phyloP scores from a whole-genome alignment of 768 basidiomycete species.

The Dioszegia crocea region DNA sequence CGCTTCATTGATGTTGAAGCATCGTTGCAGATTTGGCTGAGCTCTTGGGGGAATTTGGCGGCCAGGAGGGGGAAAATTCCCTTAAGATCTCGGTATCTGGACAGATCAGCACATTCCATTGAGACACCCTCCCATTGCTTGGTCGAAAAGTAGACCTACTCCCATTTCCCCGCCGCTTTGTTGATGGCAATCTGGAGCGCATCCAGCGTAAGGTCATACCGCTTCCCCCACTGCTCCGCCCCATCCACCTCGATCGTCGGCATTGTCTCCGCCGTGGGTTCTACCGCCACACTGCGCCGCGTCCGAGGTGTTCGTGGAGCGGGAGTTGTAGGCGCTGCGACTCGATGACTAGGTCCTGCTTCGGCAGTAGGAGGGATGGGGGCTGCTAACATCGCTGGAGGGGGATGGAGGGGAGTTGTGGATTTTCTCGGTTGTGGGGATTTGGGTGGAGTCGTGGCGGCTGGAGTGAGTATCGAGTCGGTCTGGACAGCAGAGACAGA shows the following conservation, averaged over 20 bases:
- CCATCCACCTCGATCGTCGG: conserved; percentile 4
- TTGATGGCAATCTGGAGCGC: conserved; percentile 40
- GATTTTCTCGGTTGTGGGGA: background rate
- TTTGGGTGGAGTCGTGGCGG: background rate
- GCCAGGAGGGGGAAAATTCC: conserved; percentile 28
- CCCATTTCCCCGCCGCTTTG: conserved; percentile 45
- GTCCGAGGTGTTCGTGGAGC: conserved; percentile 15
- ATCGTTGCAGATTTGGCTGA: conserved; percentile 27
- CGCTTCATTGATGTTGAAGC: conserved; percentile 24
- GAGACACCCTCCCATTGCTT: too few relatives aligned
- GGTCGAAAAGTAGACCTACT: conserved; percentile 25
- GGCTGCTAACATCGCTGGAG: background rate
- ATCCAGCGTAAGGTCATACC: conserved; percentile 34
- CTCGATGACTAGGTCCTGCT: conserved; percentile 7
- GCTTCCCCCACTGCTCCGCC: conserved; percentile 28
- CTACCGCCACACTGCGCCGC: background rate
- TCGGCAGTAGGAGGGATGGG: background rate
- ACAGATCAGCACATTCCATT: conserved; percentile 9
- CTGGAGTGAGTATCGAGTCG: background rate
- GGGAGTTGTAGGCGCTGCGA: background rate
- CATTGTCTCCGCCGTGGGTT: conserved; percentile 7
- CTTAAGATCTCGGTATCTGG: conserved; percentile 29
- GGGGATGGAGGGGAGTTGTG: background rate
- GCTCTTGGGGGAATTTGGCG: conserved; percentile 12
- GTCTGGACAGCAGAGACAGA: background rate